Conservation (phyloP, 176 grass and related monocot species). For the Thalia dealbata region DNA sequence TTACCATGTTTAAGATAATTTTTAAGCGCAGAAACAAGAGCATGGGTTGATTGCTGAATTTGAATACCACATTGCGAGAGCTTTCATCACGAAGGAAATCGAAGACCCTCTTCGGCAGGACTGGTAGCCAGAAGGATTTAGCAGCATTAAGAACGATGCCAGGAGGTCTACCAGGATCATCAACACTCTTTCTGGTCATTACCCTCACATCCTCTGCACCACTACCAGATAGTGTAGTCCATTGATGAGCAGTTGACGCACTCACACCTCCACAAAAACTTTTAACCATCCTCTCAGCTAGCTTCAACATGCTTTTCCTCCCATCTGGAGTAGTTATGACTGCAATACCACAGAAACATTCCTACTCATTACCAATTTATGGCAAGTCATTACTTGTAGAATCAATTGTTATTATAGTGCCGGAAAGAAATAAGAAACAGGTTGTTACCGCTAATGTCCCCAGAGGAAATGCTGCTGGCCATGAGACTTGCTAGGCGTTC, state of each 20-base stretch:
- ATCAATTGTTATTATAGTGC: neutral
- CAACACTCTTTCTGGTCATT: conserved; percentile 19
- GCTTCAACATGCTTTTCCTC: conserved; percentile 19
- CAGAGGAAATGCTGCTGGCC: conserved; percentile 11
- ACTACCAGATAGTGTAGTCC: conserved; percentile 17
- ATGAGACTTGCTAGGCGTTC: conserved; percentile 15
- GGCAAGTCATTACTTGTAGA: neutral
- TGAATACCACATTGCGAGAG: conserved; percentile 15
- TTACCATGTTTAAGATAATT: no score
- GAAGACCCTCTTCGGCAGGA: conserved; percentile 11
- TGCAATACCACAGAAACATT: neutral
- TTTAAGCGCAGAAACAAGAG: neutral
- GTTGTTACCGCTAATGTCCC: conserved; percentile 1
- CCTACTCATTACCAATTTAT: neutral
- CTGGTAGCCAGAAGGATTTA: conserved; percentile 22
- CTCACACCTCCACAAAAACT: conserved; percentile 18
- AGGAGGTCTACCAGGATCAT: conserved; percentile 18
- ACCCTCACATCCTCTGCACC: conserved; percentile 22
- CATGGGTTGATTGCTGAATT: neutral
- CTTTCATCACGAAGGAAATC: conserved; percentile 18
- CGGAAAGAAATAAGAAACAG: neutral
- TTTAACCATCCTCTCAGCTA: conserved; percentile 17
- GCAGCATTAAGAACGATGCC: conserved; percentile 19
- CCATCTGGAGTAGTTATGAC: conserved; percentile 10
- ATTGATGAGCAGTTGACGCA: conserved; percentile 18